Percentiles rank a stretch among this genome's conserved stretches.
These are phyloP conservation scores for Vitis hybrid DNA, from an alignment of 177 flowering plant species.

Conservation along the genomic window DNA sequence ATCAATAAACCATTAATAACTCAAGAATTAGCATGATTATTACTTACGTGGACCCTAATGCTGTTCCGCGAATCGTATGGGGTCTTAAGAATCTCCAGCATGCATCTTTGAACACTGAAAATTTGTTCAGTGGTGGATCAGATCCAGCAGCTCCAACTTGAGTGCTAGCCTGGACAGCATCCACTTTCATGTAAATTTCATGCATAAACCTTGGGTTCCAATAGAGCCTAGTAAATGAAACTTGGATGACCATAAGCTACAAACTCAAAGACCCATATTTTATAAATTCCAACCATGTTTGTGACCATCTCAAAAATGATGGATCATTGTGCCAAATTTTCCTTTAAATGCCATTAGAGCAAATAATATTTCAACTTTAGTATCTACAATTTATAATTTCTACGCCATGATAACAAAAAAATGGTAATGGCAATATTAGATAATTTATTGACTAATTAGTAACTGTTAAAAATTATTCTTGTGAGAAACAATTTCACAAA, in stretches of 20 bases:
- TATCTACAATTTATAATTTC: too few relatives aligned
- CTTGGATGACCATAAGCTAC: neutral
- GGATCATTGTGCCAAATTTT: too few relatives aligned
- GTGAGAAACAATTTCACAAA: too few relatives aligned
- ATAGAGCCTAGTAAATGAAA: neutral
- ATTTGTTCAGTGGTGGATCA: conserved; percentile 51
- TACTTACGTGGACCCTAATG: conserved; percentile 79
- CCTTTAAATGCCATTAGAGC: too few relatives aligned
- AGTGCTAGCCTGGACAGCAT: conserved; percentile 62
- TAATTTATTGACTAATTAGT: too few relatives aligned
- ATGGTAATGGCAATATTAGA: too few relatives aligned
- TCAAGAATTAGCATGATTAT: neutral
- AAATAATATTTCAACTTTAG: too few relatives aligned
- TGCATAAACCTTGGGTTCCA: conserved; percentile 2
- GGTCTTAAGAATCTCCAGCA: conserved; percentile 95
- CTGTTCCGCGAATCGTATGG: conserved; percentile 95
- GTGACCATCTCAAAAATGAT: too few relatives aligned
- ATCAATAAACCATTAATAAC: neutral
- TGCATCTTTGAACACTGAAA: conserved; percentile 71
- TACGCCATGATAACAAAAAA: too few relatives aligned
- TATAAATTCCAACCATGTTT: too few relatives aligned
- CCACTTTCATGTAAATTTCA: conserved; percentile 20
- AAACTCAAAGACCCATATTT: neutral
- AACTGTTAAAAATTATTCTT: too few relatives aligned
- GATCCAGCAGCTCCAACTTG: conserved; percentile 74